Evolutionary conservation across 306 rosid species (phyloP).

Genomic region (Datisca glomerata): DNA sequence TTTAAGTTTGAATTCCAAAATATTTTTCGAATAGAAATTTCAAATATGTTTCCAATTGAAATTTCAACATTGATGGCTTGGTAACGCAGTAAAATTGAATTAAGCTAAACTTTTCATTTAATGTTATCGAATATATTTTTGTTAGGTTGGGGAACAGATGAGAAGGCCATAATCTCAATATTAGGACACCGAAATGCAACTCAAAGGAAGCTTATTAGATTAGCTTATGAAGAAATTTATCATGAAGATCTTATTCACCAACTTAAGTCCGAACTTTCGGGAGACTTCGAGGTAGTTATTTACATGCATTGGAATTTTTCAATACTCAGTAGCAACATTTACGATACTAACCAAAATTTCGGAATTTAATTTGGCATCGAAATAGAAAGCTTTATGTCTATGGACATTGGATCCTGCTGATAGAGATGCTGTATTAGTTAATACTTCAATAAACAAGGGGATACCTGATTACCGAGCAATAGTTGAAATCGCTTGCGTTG

Average conservation of each 20-base stretch:
- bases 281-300: conserved; percentile 43
- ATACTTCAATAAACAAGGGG: conserved; percentile 19
- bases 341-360: too few relatives aligned
- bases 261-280: conserved; percentile 42
- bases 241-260: conserved; percentile 39
- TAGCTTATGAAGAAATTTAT: conserved; percentile 34
- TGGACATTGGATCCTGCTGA: conserved; percentile 48
- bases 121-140: not conserved
- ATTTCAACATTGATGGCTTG: too few relatives aligned
- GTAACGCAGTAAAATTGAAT: too few relatives aligned
- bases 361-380: too few relatives aligned
- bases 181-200: conserved; percentile 37
- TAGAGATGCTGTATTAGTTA: conserved; percentile 30
- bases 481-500: conserved; percentile 32
- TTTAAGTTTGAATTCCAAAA: too few relatives aligned
- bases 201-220: conserved; percentile 33
- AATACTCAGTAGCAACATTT: too few relatives aligned
- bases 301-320: too few relatives aligned
- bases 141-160: conserved; percentile 46
- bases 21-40: too few relatives aligned
- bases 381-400: conserved; percentile 29
- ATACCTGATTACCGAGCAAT: conserved; percentile 22
- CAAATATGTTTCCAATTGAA: not conserved
- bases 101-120: too few relatives aligned
- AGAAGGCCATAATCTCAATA: conserved; percentile 22